phyloP scores from a whole-genome alignment of 129 eudicot genomes.

The Centaurea solstitialis region DNA sequence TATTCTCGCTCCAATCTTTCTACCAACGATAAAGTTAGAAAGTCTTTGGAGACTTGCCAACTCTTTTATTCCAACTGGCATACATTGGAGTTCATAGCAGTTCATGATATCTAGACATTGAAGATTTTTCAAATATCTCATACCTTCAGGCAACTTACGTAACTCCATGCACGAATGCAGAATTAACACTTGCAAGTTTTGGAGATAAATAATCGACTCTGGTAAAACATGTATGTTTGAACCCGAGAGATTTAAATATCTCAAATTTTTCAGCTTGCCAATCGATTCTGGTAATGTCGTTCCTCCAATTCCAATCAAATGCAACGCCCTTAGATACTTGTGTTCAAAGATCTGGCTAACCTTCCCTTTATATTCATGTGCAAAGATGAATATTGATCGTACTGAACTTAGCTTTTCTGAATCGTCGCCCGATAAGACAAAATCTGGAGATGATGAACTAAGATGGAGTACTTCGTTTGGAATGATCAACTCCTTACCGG shows the following conservation, averaged over 20 bases:
- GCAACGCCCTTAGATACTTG: constrained; percentile 10
- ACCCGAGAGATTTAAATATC: constrained; percentile 22
- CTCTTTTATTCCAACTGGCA: not conserved
- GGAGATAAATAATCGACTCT: too few species aligned
- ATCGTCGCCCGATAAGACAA: not conserved
- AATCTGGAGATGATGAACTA: constrained; percentile 10
- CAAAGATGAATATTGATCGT: constrained; percentile 18
- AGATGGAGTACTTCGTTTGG: constrained; percentile 13
- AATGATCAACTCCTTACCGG: constrained; percentile 4
- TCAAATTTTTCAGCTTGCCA: constrained; percentile 13
- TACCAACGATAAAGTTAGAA: not conserved
- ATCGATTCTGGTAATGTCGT: constrained; percentile 14
- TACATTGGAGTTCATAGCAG: not conserved
- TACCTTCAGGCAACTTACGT: too few species aligned
- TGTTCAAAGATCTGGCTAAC: constrained; percentile 9
- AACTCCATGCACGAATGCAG: too few species aligned
- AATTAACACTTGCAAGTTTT: too few species aligned
- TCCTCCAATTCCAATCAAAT: not conserved
- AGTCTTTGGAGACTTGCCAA: not conserved
- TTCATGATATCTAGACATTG: too few species aligned
- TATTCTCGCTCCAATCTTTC: not conserved
- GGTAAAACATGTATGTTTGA: not conserved
- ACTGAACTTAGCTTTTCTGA: constrained; percentile 2
- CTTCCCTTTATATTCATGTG: not conserved
- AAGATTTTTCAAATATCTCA: too few species aligned